phyloP scores from a whole-genome alignment of 176 grass and related monocot genomes.

The Aegilops umbellulata region DNA sequence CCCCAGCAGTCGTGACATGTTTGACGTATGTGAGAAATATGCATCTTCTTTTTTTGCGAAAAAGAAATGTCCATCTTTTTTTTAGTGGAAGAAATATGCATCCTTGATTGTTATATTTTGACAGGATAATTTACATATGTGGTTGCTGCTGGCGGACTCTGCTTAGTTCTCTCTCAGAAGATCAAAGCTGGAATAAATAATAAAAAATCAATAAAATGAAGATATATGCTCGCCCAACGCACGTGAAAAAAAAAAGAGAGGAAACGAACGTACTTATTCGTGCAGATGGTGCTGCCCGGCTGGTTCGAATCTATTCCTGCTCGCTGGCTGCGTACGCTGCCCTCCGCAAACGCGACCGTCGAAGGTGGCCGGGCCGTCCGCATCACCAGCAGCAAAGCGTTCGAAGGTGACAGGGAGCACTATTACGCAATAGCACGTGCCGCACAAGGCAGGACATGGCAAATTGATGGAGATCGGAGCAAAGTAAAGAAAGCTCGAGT shows the following conservation, averaged over 20 bases:
- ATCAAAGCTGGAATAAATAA: no score
- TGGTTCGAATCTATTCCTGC: constrained; percentile 5
- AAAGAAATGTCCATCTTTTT: no score
- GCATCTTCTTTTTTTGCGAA: no score
- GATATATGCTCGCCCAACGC: background rate
- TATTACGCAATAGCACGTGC: background rate
- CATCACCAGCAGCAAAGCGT: background rate
- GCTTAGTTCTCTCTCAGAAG: no score
- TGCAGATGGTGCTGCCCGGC: background rate
- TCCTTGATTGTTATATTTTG: no score
- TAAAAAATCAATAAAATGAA: no score
- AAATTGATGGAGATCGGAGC: background rate
- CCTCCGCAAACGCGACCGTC: background rate
- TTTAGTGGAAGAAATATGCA: no score
- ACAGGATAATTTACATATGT: no score
- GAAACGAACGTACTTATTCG: background rate
- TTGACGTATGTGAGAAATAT: no score
- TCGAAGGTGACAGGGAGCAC: background rate
- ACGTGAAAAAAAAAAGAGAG: background rate
- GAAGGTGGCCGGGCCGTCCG: background rate
- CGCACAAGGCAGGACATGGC: background rate
- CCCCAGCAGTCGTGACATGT: no score
- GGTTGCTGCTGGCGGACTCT: no score
- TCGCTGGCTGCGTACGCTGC: background rate
- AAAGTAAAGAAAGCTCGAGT: no score